Evolutionary conservation across 1,139 yeast genomes (phyloP), one percentile per base, ranked within the genome.

Genomic region (Diutina scorzettiae): DNA sequence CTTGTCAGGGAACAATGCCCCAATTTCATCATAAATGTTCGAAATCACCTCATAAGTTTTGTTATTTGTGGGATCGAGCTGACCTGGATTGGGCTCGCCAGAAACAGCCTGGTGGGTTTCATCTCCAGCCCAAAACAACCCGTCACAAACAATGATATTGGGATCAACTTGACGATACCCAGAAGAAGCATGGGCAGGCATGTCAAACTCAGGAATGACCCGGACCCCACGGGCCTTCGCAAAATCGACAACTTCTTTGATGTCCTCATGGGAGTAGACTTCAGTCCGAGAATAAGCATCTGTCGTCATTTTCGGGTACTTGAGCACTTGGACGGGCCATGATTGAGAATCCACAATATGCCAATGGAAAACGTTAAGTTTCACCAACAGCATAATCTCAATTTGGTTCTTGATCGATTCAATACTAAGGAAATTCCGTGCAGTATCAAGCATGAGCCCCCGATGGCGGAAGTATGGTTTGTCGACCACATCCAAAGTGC

Each of bases 71-170:
- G 66, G 58, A 44, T 70, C 69, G 37, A 71, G 54, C 50, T 71
- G 76, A 1, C 73, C 73, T 3, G 73, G 63, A 17, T 69, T 68
- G 12, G 75, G 73, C 48, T 69, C 72, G n/a, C 55, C 60, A 1
- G 73, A 69, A 18, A 62, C 58, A 41, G 53, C 57, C 19, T 44
- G 45, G 4, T 49, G 50, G 53, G 53, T 53, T 20, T 49, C 54
- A 41, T 56, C 62, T 41, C 53, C 51, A 11, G 57, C 47, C 68
- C 68, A 64, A 55, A 60, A 58, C 1, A 57, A 51, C 36, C 60
- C 47, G 2, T 56, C 61, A 53, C 73, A 68, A 9, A 62, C 56
- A 17, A 69, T 55, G 27, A 67, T 47, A 8, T 53, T 52, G 1
- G 64, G 57, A 45, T 66, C 63, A 17, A 66, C 53, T 44, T 56